Evolutionary conservation across 192 early-diverging fungal genomes (phyloP).

Genomic region (Linnemannia hyalina): DNA sequence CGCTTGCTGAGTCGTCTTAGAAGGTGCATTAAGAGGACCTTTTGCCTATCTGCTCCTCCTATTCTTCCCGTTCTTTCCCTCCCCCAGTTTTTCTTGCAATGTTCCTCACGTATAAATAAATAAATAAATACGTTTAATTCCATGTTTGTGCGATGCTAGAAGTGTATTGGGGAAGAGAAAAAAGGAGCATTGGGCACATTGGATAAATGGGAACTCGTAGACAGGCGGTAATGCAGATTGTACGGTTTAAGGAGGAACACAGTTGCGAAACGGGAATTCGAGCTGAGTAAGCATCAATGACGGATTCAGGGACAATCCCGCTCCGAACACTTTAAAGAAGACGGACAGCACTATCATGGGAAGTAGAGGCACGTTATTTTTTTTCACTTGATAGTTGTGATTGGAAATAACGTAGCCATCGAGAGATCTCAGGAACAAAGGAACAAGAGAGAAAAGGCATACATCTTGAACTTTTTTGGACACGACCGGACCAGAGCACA

Average conservation of each 20-base stretch:
- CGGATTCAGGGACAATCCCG: not conserved
- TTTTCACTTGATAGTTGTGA: not conserved
- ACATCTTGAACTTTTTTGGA: no score
- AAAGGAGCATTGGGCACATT: not conserved
- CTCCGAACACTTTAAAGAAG: not conserved
- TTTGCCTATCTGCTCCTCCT: not conserved
- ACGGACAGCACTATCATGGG: not conserved
- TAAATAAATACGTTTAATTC: no score
- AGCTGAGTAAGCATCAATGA: slow-evolving; percentile 1
- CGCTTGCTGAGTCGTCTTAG: slow-evolving; percentile 6
- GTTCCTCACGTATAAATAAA: not conserved
- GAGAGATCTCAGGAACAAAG: no score
- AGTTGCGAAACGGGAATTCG: no score
- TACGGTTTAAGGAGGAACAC: not conserved
- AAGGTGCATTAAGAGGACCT: not conserved
- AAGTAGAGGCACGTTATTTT: not conserved
- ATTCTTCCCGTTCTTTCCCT: not conserved
- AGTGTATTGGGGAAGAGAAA: not conserved
- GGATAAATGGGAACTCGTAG: not conserved
- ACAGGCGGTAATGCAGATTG: not conserved
- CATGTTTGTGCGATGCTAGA: not conserved
- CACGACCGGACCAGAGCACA: no score
- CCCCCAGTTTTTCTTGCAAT: not conserved
- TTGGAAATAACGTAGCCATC: not conserved
- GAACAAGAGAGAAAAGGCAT: no score